These are phyloP conservation scores for Ganoderma sp. DNA, from an alignment of 1,284 basidiomycete genomes.

Conservation along the genomic window DNA sequence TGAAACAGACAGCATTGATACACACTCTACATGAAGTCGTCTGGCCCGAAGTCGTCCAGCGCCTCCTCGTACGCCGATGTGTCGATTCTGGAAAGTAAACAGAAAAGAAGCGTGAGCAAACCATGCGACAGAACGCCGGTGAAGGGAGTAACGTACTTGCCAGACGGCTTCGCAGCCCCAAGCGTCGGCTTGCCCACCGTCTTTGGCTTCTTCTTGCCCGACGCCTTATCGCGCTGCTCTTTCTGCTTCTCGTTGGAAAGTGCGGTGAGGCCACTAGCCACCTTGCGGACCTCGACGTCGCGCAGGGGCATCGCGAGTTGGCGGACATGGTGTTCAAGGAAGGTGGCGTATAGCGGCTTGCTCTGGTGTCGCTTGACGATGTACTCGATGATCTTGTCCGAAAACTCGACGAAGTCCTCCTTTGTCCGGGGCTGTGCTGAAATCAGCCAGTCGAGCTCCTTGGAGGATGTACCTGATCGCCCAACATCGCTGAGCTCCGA, in stretches of 20 bases:
- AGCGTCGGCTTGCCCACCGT: slow-evolving; percentile 71
- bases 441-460: slow-evolving; percentile 72
- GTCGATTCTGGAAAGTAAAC: slow-evolving; percentile 60
- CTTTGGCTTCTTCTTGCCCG: slow-evolving; percentile 90
- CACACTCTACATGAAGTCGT: slow-evolving; percentile 75
- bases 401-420: slow-evolving; percentile 81
- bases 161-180: slow-evolving; percentile 70
- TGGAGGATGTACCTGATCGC: slow-evolving; percentile 62
- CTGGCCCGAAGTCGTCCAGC: slow-evolving; percentile 81
- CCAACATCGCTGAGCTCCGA: background rate
- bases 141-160: slow-evolving; percentile 54
- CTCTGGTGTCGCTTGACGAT: slow-evolving; percentile 77
- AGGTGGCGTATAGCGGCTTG: slow-evolving; percentile 82
- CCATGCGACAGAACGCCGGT: background rate
- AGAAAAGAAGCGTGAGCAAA: slow-evolving; percentile 11
- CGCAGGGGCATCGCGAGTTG: slow-evolving; percentile 76
- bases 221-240: slow-evolving; percentile 83
- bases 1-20: slow-evolving; percentile 19
- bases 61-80: slow-evolving; percentile 84
- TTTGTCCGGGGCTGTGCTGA: slow-evolving; percentile 82
- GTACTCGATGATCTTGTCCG: slow-evolving; percentile 72
- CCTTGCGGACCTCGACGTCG: slow-evolving; percentile 89
- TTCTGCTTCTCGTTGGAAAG: slow-evolving; percentile 94
- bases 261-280: slow-evolving; percentile 79
- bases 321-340: slow-evolving; percentile 83